These are phyloP conservation scores for Quercus alba DNA, from an alignment of 306 rosid species.

Conservation along the genomic window DNA sequence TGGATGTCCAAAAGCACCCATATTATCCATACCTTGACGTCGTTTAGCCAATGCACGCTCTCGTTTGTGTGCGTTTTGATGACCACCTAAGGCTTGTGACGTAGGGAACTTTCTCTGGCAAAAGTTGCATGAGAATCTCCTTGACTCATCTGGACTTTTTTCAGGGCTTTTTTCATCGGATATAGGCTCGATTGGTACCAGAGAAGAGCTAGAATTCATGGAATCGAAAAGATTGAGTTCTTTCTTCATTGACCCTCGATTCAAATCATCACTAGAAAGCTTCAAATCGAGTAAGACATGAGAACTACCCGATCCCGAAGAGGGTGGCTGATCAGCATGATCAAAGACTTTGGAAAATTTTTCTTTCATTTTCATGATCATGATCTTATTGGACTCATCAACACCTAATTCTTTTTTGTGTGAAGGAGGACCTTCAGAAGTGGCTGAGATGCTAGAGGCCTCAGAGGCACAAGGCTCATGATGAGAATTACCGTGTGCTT, in stretches of 20 bases:
- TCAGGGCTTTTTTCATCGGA: conserved; percentile 7
- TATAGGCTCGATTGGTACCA: not conserved
- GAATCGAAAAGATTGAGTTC: conserved; percentile 38
- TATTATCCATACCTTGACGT: conserved; percentile 41
- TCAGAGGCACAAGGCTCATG: conserved; percentile 26
- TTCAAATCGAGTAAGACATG: conserved; percentile 32
- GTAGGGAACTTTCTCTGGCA: conserved; percentile 72
- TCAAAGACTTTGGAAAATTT: not conserved
- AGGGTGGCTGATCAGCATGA: not conserved
- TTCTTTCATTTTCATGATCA: conserved; percentile 22
- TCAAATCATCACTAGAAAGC: conserved; percentile 20
- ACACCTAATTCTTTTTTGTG: not conserved
- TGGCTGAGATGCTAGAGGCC: conserved; percentile 44
- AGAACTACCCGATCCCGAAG: conserved; percentile 13
- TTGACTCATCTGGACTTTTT: conserved; percentile 6
- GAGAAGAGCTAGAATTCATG: not conserved
- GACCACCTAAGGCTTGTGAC: conserved; percentile 84
- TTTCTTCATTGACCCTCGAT: not conserved
- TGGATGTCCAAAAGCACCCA: conserved; percentile 19
- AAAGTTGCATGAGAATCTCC: conserved; percentile 57
- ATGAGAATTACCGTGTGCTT: not conserved
- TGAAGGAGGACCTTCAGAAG: conserved; percentile 10
- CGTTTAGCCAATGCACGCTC: conserved; percentile 68
- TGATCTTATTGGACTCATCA: not conserved
- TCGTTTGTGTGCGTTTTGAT: conserved; percentile 78